A percentile compares a stretch with the other conserved stretches of the same genome.
Evolutionary conservation across 768 basidiomycete genomes (phyloP).

Genomic region (Rhizopogon salebrosus): DNA sequence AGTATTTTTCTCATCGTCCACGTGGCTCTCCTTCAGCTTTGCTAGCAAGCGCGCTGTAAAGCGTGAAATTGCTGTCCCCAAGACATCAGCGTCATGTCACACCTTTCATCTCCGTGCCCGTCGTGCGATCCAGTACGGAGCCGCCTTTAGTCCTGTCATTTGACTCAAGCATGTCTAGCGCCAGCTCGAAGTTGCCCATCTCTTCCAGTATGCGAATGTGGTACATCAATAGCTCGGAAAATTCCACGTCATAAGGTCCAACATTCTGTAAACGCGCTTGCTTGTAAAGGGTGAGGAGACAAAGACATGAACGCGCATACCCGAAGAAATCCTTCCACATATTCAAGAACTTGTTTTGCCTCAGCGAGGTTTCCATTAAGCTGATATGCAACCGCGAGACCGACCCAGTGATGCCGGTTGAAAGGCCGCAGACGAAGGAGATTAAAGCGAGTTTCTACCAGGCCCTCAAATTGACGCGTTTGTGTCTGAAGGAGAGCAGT

Average conservation of each 20-base stretch:
- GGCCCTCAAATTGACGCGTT: conserved; percentile 68
- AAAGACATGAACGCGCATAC: conserved; percentile 27
- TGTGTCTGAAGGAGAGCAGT: conserved; percentile 87
- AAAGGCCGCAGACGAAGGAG: conserved; percentile 79
- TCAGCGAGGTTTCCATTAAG: conserved; percentile 70
- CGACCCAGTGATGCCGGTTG: conserved; percentile 85
- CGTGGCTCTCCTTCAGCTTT: conserved; percentile 33
- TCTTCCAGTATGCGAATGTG: conserved; percentile 73
- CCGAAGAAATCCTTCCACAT: conserved; percentile 69
- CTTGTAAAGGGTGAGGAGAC: not conserved
- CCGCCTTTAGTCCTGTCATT: conserved; percentile 50
- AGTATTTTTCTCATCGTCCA: conserved; percentile 9
- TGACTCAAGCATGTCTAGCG: conserved; percentile 55
- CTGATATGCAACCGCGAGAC: conserved; percentile 83
- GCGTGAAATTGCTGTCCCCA: conserved; percentile 2
- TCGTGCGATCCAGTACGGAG: conserved; percentile 64
- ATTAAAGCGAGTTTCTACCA: conserved; percentile 78
- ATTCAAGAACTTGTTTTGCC: conserved; percentile 67
- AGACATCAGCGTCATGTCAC: conserved; percentile 3
- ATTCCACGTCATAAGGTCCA: conserved; percentile 74
- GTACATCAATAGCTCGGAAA: conserved; percentile 78
- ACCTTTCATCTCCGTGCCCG: conserved; percentile 69
- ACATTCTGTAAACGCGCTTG: conserved; percentile 47
- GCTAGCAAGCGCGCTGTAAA: conserved; percentile 70
- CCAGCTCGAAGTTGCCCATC: conserved; percentile 54